phyloP scores from a whole-genome alignment of 2,329 filamentous ascomycete species.

The Aspergillus calidoustus region DNA sequence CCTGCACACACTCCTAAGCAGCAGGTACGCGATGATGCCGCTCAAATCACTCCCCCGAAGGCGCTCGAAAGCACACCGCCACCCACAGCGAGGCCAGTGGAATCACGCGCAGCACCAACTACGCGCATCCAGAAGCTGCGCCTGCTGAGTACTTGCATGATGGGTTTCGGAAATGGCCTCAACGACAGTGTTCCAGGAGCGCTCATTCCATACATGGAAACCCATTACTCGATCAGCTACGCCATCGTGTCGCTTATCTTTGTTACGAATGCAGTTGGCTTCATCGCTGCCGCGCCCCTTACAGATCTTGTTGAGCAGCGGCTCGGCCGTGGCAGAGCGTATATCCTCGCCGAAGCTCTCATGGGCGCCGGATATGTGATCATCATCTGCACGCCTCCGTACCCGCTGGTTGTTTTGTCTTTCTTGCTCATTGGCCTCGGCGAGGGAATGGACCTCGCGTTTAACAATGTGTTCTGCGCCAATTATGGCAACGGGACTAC shows the following conservation, averaged over 20 bases:
- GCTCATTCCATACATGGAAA: slow-evolving; percentile 79
- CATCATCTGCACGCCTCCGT: slow-evolving; percentile 71
- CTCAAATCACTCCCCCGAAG: too few relatives aligned
- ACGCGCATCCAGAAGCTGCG: slow-evolving; percentile 57
- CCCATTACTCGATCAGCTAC: slow-evolving; percentile 75
- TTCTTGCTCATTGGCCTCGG: slow-evolving; percentile 70
- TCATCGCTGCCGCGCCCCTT: slow-evolving; percentile 72
- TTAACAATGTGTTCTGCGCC: slow-evolving; percentile 62
- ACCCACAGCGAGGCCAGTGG: neutral
- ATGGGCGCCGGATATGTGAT: slow-evolving; percentile 67
- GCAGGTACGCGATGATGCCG: too few relatives aligned
- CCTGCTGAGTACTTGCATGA: slow-evolving; percentile 65
- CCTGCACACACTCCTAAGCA: too few relatives aligned
- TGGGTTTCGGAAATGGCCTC: slow-evolving; percentile 71
- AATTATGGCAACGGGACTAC: slow-evolving; percentile 58
- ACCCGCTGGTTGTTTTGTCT: slow-evolving; percentile 66
- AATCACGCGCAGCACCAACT: neutral
- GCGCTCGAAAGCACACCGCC: neutral
- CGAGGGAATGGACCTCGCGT: slow-evolving; percentile 55
- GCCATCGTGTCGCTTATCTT: slow-evolving; percentile 81
- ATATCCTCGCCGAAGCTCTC: slow-evolving; percentile 63
- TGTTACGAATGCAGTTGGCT: slow-evolving; percentile 53
- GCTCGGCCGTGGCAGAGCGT: slow-evolving; percentile 67
- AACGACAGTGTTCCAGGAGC: slow-evolving; percentile 78
- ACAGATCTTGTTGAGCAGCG: slow-evolving; percentile 66